phyloP scores from a whole-genome alignment of 2,329 filamentous ascomycete species.

The Fusarium torulosum region DNA sequence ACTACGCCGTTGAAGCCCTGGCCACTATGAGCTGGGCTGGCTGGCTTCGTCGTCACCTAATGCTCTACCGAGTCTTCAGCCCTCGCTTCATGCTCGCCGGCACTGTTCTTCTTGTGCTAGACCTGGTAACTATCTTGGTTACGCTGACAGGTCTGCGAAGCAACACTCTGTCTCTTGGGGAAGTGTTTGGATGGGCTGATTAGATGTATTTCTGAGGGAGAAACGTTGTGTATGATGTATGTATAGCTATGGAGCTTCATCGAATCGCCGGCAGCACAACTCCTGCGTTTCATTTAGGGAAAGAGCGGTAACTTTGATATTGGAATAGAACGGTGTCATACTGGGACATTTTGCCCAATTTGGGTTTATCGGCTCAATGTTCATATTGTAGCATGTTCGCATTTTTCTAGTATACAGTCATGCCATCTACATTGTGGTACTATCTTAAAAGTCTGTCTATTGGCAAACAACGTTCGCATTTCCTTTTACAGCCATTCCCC shows the following conservation, averaged over 20 bases:
- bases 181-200: slow-evolving; percentile 87
- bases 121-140: slow-evolving; percentile 78
- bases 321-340: slow-evolving; percentile 14
- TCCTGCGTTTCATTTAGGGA: slow-evolving; percentile 15
- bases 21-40: slow-evolving; percentile 93
- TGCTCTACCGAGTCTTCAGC: slow-evolving; percentile 95
- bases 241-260: neutral
- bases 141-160: slow-evolving; percentile 80
- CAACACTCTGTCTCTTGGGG: slow-evolving; percentile 82
- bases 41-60: slow-evolving; percentile 88
- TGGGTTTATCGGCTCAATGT: slow-evolving; percentile 21
- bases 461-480: slow-evolving; percentile 50
- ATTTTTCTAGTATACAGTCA: slow-evolving; percentile 27
- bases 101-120: slow-evolving; percentile 78
- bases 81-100: slow-evolving; percentile 90
- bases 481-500: slow-evolving; percentile 74
- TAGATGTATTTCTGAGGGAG: slow-evolving; percentile 41
- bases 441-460: neutral
- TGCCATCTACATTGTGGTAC: neutral
- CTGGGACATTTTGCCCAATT: slow-evolving; percentile 12
- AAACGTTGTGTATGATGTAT: slow-evolving; percentile 32
- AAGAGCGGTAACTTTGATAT: slow-evolving; percentile 8
- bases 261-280: neutral
- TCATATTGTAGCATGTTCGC: slow-evolving; percentile 28
- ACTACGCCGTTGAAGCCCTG: slow-evolving; percentile 84